Base-by-base conservation (phyloP, 768 basidiomycete genomes). In the Wakefieldia striispora region DNA sequence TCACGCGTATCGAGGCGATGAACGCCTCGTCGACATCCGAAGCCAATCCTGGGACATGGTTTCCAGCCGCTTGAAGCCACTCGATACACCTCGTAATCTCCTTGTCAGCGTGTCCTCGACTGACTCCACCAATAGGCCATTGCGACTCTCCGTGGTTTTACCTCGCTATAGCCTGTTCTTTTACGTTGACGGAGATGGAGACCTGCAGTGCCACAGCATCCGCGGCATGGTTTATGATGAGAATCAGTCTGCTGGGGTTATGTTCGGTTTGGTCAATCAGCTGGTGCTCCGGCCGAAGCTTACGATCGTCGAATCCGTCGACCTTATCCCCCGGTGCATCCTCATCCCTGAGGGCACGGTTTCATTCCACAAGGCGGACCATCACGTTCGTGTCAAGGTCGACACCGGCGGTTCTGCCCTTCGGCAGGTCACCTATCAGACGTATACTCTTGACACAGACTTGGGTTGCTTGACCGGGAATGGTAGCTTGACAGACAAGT, bases 151-250 rank as follows among this genome's bases (percentile, higher is more conserved):
- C 2, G 61, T 71, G 33, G 48, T 61, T 1, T 57, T 79, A 7
- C 75, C 74, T 26, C 73, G 75, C 11, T 72, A 71, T 44, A 56
- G 62, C 3, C 59, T 79, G 8, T 61, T 66, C 0, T 79, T 80
- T 44, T 68, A 68, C 38, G 23, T 75, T 21, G 64, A 69, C 23
- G 40, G 57, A 0, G 57, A 55, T 3, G 55, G 60, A 10, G 56
- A 63, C 20, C 54, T 79, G n/a, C 70, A 75, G 47, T 77, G 70
- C 36, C 61, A 46, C 13, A 74, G 73, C 36, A 61, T 76, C 35
- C 68, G 70, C 7, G 67, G 61, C 14, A 75, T 75, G 66, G 58
- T 73, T 13, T 61, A 78, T 16, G 74, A 77, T 40, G 2, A 41
- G 2, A 44, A 61, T 29, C 79, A 79, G 49, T 75, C 65, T 1